Base-by-base conservation (phyloP, 2,329 filamentous ascomycete genomes). In the Neonectria ditissima region DNA sequence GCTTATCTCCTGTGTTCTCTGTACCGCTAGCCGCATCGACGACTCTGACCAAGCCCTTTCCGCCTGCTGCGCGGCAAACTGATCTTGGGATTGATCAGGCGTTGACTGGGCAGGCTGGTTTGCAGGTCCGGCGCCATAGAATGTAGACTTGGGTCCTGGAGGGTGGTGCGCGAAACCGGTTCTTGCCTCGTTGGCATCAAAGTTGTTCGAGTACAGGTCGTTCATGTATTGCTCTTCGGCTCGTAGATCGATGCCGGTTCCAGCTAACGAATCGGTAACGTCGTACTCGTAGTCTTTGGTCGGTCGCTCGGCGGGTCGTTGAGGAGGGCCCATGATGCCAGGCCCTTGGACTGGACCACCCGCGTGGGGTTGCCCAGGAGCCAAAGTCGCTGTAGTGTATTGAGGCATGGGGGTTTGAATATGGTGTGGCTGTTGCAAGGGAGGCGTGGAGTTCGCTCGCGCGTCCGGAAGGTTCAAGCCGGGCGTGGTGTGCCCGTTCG, bases 181-280 rank as follows among this genome's bases (percentile, higher is more conserved):
- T 73, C 84, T 79, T 55, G 84, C 79, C 69, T 88, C 82, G 24
- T 76, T 80, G 58, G 76, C 73, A 59, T 82, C 80, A 63, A 82
- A 83, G 9, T 83, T 74, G 34, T 77, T 84, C 47, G 87, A 86
- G 74, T 89, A 91, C 60, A 89, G 83, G 63, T 88, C 89, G 47
- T 92, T 90, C 77, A 96, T 84, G 69, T 89, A 92, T 71, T 94
- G 92, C 74, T 97, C 93, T 77, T 97, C 94, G 68, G 93, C 93
- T 62, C 91, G 89, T 50, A 97, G 80, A 80, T 97, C 92, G 67
- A 97, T 93, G 53, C 93, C 94, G 16, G 93, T 95, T 18, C 92
- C 92, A 18, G 91, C 90, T 58, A 97, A 80, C 54, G 94, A 92
- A 80, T 97, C 94, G 68, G 91, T 92, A 48, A 94, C 86, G 73